A percentile compares a stretch with the other conserved stretches of the same genome.
phyloP scores from a whole-genome alignment of 148 eudicot genomes.

The Pharnaceum exiguum region DNA sequence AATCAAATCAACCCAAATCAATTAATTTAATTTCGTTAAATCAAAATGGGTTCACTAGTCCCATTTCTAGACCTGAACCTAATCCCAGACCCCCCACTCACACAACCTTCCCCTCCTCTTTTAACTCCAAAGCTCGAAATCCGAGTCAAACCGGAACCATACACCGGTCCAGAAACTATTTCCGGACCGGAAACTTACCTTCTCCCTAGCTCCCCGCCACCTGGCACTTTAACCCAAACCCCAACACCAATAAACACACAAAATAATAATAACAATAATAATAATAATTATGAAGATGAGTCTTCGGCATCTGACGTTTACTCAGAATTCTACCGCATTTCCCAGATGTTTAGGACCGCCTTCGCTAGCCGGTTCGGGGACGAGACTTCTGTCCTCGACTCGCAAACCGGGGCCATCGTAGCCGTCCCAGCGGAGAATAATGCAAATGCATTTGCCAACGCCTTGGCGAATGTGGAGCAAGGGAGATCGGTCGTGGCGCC shows the following conservation, averaged over 20 bases:
- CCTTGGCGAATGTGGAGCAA: too few relatives aligned
- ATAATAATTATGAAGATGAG: too few relatives aligned
- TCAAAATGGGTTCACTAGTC: slow-evolving; percentile 40
- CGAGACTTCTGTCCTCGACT: slow-evolving; percentile 15
- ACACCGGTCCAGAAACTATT: slow-evolving; percentile 37
- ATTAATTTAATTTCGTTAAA: too few relatives aligned
- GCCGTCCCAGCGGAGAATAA: slow-evolving; percentile 28
- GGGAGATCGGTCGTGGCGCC: slow-evolving; percentile 14
- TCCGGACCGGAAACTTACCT: too few relatives aligned
- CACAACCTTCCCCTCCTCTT: not conserved
- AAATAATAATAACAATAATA: not conserved
- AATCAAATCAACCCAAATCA: too few relatives aligned
- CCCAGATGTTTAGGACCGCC: slow-evolving; percentile 38
- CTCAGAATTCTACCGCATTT: slow-evolving; percentile 47
- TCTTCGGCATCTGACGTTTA: too few relatives aligned
- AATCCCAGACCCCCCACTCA: slow-evolving; percentile 22
- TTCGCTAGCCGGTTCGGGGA: slow-evolving; percentile 21
- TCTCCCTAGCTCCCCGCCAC: too few relatives aligned
- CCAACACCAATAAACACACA: not conserved
- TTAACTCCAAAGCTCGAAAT: slow-evolving; percentile 40
- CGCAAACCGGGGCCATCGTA: slow-evolving; percentile 49
- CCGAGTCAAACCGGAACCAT: slow-evolving; percentile 50
- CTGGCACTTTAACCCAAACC: too few relatives aligned
- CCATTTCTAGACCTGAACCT: slow-evolving; percentile 46
- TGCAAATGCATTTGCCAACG: too few relatives aligned